phyloP scores from a whole-genome alignment of 345 rosid species.

The Citropsis articulata region DNA sequence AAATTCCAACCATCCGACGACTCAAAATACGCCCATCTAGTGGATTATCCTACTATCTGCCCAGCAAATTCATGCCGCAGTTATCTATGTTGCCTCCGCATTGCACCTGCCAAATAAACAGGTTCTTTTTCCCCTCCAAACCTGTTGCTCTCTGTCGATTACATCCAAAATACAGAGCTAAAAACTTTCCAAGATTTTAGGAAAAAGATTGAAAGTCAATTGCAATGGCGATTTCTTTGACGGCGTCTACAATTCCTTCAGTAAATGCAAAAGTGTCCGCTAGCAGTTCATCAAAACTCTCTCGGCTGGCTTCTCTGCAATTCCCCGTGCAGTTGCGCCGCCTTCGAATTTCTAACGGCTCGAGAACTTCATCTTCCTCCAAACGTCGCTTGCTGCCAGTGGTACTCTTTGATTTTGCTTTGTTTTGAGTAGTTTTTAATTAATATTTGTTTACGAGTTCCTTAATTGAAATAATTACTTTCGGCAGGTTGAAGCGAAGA shows the following conservation, averaged over 20 bases:
- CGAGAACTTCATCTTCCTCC: slow-evolving; percentile 21
- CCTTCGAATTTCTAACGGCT: slow-evolving; percentile 18
- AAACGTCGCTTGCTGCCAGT: slow-evolving; percentile 28
- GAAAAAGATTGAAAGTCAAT: background rate
- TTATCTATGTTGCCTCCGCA: background rate
- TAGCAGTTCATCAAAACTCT: slow-evolving; percentile 16
- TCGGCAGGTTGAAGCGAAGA: slow-evolving; percentile 63
- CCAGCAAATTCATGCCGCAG: background rate
- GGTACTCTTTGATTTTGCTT: slow-evolving; percentile 4
- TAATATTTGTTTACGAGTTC: background rate
- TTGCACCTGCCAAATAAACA: too few species aligned
- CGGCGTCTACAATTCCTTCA: slow-evolving; percentile 31
- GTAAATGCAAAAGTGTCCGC: slow-evolving; percentile 15
- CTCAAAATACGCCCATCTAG: background rate
- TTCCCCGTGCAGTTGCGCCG: slow-evolving; percentile 31
- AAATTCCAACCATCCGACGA: background rate
- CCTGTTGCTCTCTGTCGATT: too few species aligned
- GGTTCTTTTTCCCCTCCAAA: too few species aligned
- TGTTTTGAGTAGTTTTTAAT: background rate
- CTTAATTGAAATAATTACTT: background rate
- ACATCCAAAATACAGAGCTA: too few species aligned
- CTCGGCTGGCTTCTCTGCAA: slow-evolving; percentile 32
- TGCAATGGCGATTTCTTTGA: slow-evolving; percentile 52
- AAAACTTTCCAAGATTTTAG: background rate
- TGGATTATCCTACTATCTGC: background rate